These are phyloP conservation scores for Aplosporella prunicola DNA, from an alignment of 2,329 filamentous ascomycete genomes.

Conservation along the genomic window DNA sequence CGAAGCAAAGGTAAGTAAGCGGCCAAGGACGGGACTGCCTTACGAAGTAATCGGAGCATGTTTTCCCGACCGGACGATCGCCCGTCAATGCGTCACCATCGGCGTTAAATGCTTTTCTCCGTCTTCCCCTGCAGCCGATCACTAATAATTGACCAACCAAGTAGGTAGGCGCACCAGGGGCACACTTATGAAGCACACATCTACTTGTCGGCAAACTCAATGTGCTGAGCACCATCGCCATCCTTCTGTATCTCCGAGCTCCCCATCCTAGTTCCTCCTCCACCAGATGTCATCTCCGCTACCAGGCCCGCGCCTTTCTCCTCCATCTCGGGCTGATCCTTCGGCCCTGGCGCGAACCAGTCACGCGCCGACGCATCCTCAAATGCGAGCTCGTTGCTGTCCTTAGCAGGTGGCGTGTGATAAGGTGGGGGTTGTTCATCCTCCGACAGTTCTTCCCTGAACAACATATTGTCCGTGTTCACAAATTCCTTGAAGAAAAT, in stretches of 20 bases:
- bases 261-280: not conserved
- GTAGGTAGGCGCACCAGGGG: no score
- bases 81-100: no score
- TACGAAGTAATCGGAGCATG: no score
- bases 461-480: constrained; percentile 38
- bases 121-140: no score
- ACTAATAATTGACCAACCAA: no score
- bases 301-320: constrained; percentile 6
- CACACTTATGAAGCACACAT: no score
- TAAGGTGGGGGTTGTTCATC: constrained; percentile 10
- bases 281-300: constrained; percentile 5
- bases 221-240: constrained; percentile 4
- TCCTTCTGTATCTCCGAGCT: constrained; percentile 3
- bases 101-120: no score
- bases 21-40: no score
- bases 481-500: constrained; percentile 35
- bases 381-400: not conserved
- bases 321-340: constrained; percentile 5
- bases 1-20: no score
- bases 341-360: not conserved
- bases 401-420: not conserved
- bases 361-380: constrained; percentile 1
- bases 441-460: constrained; percentile 21
- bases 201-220: constrained; percentile 9
- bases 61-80: no score